Base-by-base conservation (phyloP, 805 yeast species). In the Monosporozyma servazzii region DNA sequence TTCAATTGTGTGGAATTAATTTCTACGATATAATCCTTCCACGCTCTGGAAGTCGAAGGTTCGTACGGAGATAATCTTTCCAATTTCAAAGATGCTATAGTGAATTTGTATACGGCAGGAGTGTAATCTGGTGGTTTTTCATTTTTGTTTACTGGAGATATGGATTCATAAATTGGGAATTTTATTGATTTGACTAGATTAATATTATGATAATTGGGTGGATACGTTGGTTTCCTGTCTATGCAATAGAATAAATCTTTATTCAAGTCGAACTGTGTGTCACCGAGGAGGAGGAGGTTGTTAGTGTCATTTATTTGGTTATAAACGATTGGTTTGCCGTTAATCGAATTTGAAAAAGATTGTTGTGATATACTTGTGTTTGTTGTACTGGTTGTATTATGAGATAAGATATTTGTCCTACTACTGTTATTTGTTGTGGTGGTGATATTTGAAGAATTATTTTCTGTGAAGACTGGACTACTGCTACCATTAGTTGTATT, bases 1-100 rank as follows among this genome's bases (percentile, higher is more conserved):
- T 86, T 86, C 36, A 90, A 70, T 68, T 88, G 96, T 1, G 97
- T 90, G 18, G 91, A 86, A 71, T 90, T 88, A 48, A 90, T 71
- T 61, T 86, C 95, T 66, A 88, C 73, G 21, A 85, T 72, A 44
- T 76, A 76, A 43, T 76, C 71, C 57, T 74, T 76, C 98, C 98
- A 90, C 10, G 79, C 75, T 54, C 96, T 73, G 8, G 73, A 65
- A 2, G 80, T 74, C 0, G 95, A 75, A 2, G 80, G 71, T 57
- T 84, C 89, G 62, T 82, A 85, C 0, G 96, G 96, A 3, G 87
- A 48, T 1, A 79, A 54, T 82, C 89, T 81, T 65, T 90, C 97
- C 46, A 77, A 61, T 62, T 89, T 90, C 58, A 89, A 72, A 5
- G 77, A 64, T 1, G 84, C 75, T 1, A 77, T 59, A 0, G 87